Evolutionary conservation across 805 yeast species (phyloP), one percentile per base, ranked within the genome.

Genomic region (Candida dajiaensis): DNA sequence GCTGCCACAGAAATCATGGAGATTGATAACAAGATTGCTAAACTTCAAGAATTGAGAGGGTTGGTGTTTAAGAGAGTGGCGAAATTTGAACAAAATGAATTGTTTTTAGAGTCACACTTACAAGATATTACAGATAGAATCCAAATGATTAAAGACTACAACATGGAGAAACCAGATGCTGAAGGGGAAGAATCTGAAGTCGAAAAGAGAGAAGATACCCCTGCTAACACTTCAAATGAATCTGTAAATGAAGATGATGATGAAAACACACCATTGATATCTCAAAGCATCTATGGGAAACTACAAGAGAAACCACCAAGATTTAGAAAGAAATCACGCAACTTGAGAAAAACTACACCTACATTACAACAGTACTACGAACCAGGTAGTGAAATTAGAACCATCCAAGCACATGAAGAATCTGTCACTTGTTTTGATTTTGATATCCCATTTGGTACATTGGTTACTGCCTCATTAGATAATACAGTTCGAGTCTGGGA

Each of bases 401-500:
- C 70, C 15, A 66, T 82, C 39, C 59, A 69, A 15, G 80, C 81
- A 1, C 87, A 82, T 56, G 70, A 69, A 4, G 78, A 73, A 39
- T 52, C 76, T 3, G 68, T 85, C 20, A 73, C 78, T 1, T 71
- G 80, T 29, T 59, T 85, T 48, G 89, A 81, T 52, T 84, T 85
- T 59, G 89, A 84, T 58, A 69, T 75, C 21, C 92, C 92, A 13
- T 85, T 81, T 63, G 90, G 89, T 2, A 80, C 80, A 1, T 55
- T 88, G 63, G 90, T 89, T 2, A 77, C 90, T 15, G 88, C 96
- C 0, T 78, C 89, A 12, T 66, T 80, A 54, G 96, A 89, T 61
- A 86, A 83, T 59, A 78, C 85, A 0, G 83, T 89, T 4, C 74
- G 83, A 52, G 85, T 89, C 5, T 89, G 96, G 96, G 95, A 89